Percentiles rank a stretch among this genome's conserved stretches.
These are phyloP conservation scores for Infundibulicybe gibba DNA, from an alignment of 768 basidiomycete genomes.

Conservation along the genomic window DNA sequence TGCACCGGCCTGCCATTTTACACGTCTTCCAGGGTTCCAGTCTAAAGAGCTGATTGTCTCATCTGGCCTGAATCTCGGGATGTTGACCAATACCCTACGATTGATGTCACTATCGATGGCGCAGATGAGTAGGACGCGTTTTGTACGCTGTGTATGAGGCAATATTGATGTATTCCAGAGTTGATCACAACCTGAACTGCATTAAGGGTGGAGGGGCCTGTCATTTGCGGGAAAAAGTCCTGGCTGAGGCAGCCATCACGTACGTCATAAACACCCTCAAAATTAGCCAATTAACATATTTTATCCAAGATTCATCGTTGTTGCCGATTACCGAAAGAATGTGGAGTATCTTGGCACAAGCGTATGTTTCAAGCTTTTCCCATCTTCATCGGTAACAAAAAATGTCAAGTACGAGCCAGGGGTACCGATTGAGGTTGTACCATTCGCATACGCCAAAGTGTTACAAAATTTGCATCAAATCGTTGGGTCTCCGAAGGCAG, in stretches of 20 bases:
- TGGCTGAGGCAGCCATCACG: constrained; percentile 93
- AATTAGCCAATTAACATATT: neutral
- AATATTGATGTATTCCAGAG: constrained; percentile 39
- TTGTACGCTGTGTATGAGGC: neutral
- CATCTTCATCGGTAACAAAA: neutral
- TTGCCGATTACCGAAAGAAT: constrained; percentile 97
- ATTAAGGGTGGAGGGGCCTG: constrained; percentile 98
- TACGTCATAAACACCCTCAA: constrained; percentile 29
- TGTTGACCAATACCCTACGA: constrained; percentile 80
- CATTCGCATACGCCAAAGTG: constrained; percentile 92
- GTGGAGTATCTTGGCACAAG: constrained; percentile 75
- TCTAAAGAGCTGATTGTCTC: constrained; percentile 92
- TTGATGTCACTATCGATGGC: constrained; percentile 98
- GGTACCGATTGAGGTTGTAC: constrained; percentile 94
- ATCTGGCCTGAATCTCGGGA: constrained; percentile 80
- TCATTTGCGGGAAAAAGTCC: constrained; percentile 94
- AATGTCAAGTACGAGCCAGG: constrained; percentile 70
- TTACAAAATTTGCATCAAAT: constrained; percentile 62
- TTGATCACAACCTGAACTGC: constrained; percentile 81
- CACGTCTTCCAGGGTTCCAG: constrained; percentile 68
- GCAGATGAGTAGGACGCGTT: constrained; percentile 79
- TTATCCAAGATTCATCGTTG: constrained; percentile 68
- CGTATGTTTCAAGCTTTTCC: constrained; percentile 42
- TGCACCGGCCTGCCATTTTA: neutral
- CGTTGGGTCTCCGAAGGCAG: constrained; percentile 65